phyloP scores from a whole-genome alignment of 2,329 filamentous ascomycete genomes.

The Sporothrix protearum region DNA sequence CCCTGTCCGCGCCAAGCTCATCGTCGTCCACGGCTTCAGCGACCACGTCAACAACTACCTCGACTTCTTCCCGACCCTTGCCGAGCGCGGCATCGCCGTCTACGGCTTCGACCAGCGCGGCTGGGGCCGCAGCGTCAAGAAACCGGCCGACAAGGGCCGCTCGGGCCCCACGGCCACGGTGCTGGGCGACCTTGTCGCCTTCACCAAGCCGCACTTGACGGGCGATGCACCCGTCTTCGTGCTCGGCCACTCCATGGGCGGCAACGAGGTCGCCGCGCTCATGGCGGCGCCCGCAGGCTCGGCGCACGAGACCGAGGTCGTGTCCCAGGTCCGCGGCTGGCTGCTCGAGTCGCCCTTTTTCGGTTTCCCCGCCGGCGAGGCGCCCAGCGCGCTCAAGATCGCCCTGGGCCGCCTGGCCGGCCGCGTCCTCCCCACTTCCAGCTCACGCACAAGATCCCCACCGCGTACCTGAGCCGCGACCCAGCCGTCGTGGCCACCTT shows the following conservation, averaged over 20 bases:
- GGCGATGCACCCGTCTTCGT: constrained; percentile 64
- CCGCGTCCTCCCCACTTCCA: constrained; percentile 64
- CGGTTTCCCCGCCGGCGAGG: constrained; percentile 61
- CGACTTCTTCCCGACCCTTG: constrained; percentile 67
- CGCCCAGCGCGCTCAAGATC: constrained; percentile 62
- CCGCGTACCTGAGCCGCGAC: constrained; percentile 65
- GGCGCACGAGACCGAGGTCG: constrained; percentile 48
- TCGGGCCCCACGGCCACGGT: constrained; percentile 72
- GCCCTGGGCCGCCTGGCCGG: constrained; percentile 64
- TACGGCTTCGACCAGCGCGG: constrained; percentile 81
- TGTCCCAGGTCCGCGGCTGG: constrained; percentile 65
- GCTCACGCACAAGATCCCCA: constrained; percentile 62
- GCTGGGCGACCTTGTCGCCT: constrained; percentile 72
- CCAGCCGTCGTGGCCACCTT: constrained; percentile 58
- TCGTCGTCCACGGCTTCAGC: constrained; percentile 87
- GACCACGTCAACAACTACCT: constrained; percentile 79
- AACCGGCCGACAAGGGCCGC: constrained; percentile 60
- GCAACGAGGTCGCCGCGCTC: constrained; percentile 67
- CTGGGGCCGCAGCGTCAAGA: constrained; percentile 72
- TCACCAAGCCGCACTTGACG: constrained; percentile 58
- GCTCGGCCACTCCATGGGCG: constrained; percentile 89
- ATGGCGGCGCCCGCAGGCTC: constrained; percentile 43
- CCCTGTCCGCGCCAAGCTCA: constrained; percentile 63
- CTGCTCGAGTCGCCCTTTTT: constrained; percentile 77
- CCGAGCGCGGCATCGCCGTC: constrained; percentile 68